Percentiles rank a stretch among this genome's conserved stretches.
phyloP scores from a whole-genome alignment of 371 early-diverging fungal genomes.

The Fennellomyces sp. region DNA sequence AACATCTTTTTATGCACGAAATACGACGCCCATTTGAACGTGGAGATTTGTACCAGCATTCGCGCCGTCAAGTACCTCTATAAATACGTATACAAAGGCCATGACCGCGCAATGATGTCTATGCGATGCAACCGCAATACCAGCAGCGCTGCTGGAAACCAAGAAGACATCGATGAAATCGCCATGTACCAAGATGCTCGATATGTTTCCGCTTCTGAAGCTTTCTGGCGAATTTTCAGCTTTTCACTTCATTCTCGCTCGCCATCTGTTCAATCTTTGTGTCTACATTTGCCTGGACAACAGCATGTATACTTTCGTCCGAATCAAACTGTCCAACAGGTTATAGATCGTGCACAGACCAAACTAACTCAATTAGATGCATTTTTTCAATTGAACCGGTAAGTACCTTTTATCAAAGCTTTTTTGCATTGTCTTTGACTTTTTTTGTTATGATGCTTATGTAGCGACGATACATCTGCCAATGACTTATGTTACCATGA shows the following conservation, averaged over 20 bases:
- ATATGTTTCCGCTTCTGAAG: slow-evolving; percentile 34
- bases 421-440: too few species aligned
- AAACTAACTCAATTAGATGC: too few species aligned
- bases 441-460: slow-evolving; percentile 14
- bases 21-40: neutral
- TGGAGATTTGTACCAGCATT: neutral
- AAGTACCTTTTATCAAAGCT: neutral
- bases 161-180: slow-evolving; percentile 16
- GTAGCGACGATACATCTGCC: slow-evolving; percentile 11
- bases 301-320: slow-evolving; percentile 16
- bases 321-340: slow-evolving; percentile 11
- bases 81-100: neutral
- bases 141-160: neutral
- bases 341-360: neutral
- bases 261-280: slow-evolving; percentile 17
- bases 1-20: too few species aligned
- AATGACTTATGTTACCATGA: neutral
- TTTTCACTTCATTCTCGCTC: slow-evolving; percentile 18
- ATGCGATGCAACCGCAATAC: neutral
- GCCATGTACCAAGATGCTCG: slow-evolving; percentile 18
- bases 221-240: slow-evolving; percentile 27
- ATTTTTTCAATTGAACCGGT: neutral
- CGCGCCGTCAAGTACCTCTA: too few species aligned
- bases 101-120: neutral
- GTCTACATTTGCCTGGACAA: slow-evolving; percentile 20